Evolutionary conservation across 371 early-diverging fungal species (phyloP).

Genomic region (Batrachochytrium dendrobatidis): DNA sequence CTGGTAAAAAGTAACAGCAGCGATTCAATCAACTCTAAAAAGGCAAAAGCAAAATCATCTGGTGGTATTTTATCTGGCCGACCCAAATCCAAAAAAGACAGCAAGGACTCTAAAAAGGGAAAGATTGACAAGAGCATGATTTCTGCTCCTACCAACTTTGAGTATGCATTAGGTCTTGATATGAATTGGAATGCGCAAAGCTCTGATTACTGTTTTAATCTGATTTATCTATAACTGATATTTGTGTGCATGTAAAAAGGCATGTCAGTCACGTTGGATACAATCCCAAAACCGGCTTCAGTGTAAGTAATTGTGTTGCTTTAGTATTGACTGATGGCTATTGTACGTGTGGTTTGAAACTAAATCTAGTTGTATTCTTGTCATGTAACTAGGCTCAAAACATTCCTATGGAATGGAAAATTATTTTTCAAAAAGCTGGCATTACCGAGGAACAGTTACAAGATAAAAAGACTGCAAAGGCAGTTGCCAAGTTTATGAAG

Average conservation of each 20-base stretch:
- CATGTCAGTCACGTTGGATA: constrained; percentile 75
- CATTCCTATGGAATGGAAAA: constrained; percentile 71
- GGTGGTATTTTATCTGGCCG: constrained; percentile 19
- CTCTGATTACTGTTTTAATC: background rate
- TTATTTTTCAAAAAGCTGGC: constrained; percentile 70
- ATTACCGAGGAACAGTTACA: constrained; percentile 62
- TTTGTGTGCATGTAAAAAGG: constrained; percentile 15
- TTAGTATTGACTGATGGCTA: background rate
- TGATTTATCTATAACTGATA: background rate
- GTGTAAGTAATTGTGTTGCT: constrained; percentile 35
- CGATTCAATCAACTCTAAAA: constrained; percentile 14
- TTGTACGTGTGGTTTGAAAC: background rate
- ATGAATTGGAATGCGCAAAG: background rate
- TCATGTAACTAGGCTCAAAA: constrained; percentile 45
- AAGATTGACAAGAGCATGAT: constrained; percentile 68
- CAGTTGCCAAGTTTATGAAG: constrained; percentile 35
- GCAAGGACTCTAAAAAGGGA: constrained; percentile 35
- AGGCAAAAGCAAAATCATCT: constrained; percentile 18
- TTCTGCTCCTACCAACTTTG: constrained; percentile 65
- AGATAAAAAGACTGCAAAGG: constrained; percentile 43
- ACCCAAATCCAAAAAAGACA: constrained; percentile 24
- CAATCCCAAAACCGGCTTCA: constrained; percentile 72
- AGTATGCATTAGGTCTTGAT: constrained; percentile 30
- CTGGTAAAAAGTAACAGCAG: background rate
- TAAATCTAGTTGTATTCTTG: background rate